Evolutionary conservation across 2,329 filamentous ascomycete genomes (phyloP), one percentile per base, ranked within the genome.

Genomic region (Mycogone perniciosa): DNA sequence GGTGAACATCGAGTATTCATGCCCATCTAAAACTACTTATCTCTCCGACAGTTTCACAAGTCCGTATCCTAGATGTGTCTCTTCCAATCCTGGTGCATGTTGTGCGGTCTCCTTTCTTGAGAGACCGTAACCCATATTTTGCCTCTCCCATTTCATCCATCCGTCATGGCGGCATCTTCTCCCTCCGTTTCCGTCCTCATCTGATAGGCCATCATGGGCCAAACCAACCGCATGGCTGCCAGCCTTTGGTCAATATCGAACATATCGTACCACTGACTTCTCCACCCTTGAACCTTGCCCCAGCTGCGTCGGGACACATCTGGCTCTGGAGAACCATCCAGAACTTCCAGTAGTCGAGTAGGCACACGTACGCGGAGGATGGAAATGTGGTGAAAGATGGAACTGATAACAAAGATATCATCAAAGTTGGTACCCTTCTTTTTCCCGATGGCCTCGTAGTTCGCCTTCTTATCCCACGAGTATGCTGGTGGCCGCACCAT

Each of bases 181-280:
- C 59, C 57, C 31, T 41, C 44, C 7, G 55, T 33, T 27, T 62
- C 59, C 57, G 67, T 72, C 56, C 77, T 71, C 80, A 84, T 84
- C 60, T 80, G 65, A 62, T 76, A 85, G 2, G 73, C 73, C 75
- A 82, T 80, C 61, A 84, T 68, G 4, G 71, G 73, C 81, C 82
- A 85, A 1, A 83, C 57, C 7, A 78, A 54, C 55, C 71, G 66
- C 76, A 84, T 76, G 3, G 80, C 81, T 56, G 74, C 73, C 29
- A 84, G 60, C 42, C 82, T 66, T 49, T 85, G 76, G 26, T 77
- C 70, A 0, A 64, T 60, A 44, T 74, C 56, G 58, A 84, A 85
- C 8, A 85, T 64, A 59, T 85, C 82, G 58, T 72, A 83, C 82
- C 82, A 85, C 37, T 63, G 69, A 55, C 77, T 84, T 54, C 81